phyloP scores from a whole-genome alignment of 106 monocot species.

The Iris macrosiphon region DNA sequence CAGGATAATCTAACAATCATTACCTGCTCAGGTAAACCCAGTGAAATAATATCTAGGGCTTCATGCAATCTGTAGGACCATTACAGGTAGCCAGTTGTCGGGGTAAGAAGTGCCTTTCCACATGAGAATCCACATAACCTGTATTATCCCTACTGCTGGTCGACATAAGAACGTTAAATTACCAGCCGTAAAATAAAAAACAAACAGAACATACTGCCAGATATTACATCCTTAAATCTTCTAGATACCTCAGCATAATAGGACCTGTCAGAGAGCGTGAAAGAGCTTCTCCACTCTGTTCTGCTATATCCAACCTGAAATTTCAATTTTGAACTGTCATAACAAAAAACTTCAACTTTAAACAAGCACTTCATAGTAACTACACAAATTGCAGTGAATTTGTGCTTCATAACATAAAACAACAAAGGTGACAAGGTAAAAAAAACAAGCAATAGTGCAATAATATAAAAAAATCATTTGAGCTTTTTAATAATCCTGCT shows the following conservation, averaged over 20 bases:
- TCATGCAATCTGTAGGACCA: conserved; percentile 87
- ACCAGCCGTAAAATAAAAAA: neutral
- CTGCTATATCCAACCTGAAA: conserved; percentile 73
- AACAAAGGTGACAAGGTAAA: too few species aligned
- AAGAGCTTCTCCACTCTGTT: conserved; percentile 85
- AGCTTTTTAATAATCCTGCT: too few species aligned
- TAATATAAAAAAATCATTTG: too few species aligned
- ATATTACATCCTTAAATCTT: neutral
- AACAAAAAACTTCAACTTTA: too few species aligned
- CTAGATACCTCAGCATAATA: conserved; percentile 35
- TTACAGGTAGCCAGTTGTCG: conserved; percentile 33
- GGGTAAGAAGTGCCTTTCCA: conserved; percentile 53
- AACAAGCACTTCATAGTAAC: too few species aligned
- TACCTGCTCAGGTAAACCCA: conserved; percentile 91
- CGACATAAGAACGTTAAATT: neutral
- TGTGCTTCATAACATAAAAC: too few species aligned
- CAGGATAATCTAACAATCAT: too few species aligned
- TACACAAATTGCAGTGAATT: too few species aligned
- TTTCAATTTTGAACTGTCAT: neutral
- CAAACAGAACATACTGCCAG: neutral
- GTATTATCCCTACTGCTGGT: conserved; percentile 44
- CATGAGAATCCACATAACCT: conserved; percentile 35
- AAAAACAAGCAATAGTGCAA: too few species aligned
- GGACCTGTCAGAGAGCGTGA: conserved; percentile 45
- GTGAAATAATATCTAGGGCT: conserved; percentile 78